Conservation (phyloP, 2,329 filamentous ascomycete genomes). For the Cladobotryum protrusum region DNA sequence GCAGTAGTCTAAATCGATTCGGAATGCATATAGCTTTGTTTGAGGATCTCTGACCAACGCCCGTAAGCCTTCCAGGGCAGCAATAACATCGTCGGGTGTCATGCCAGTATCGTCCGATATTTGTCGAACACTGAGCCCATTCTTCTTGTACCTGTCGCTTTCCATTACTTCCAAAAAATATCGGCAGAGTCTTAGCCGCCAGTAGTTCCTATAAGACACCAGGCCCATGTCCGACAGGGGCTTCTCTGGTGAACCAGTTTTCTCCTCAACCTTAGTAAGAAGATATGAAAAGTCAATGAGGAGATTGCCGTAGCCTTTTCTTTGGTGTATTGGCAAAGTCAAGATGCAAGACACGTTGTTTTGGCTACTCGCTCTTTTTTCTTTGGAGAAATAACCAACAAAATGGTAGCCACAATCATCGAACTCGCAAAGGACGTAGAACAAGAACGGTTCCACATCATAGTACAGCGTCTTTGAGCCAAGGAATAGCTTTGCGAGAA, state of each 20-base stretch:
- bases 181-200: constrained; percentile 82
- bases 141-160: constrained; percentile 27
- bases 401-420: constrained; percentile 91
- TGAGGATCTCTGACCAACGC: constrained; percentile 85
- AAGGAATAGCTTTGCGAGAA: constrained; percentile 94
- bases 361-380: constrained; percentile 87
- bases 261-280: constrained; percentile 83
- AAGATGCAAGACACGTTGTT: constrained; percentile 98
- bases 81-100: constrained; percentile 93
- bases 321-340: constrained; percentile 91
- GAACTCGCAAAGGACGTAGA: constrained; percentile 95
- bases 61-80: constrained; percentile 81
- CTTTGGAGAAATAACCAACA: constrained; percentile 98
- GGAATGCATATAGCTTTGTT: constrained; percentile 82
- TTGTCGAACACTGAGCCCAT: constrained; percentile 53
- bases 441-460: constrained; percentile 93
- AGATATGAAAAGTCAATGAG: constrained; percentile 98
- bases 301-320: constrained; percentile 93
- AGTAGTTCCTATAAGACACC: constrained; percentile 96
- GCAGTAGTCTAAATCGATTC: constrained; percentile 80
- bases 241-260: constrained; percentile 94
- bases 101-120: constrained; percentile 90
- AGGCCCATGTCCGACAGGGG: constrained; percentile 96
- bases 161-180: constrained; percentile 58
- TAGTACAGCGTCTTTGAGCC: constrained; percentile 98